Evolutionary conservation across 768 basidiomycete species (phyloP).

Genomic region (Crepidotus variabilis): DNA sequence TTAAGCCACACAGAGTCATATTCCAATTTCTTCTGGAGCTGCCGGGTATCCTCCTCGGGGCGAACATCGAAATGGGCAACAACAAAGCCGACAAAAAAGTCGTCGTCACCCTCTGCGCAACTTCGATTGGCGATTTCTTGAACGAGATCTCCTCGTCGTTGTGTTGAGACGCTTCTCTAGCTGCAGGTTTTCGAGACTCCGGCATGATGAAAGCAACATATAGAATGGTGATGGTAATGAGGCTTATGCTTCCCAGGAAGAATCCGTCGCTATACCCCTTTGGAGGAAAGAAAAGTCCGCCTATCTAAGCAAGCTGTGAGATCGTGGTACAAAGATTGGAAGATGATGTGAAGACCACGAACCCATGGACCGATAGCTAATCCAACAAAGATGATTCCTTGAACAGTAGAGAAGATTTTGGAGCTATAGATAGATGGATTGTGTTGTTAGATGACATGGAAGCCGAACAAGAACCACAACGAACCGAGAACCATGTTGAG

Average conservation of each 20-base stretch:
- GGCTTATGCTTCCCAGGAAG: conserved; percentile 41
- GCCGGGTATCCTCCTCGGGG: conserved; percentile 47
- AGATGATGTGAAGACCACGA: conserved; percentile 20
- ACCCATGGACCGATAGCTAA: conserved; percentile 78
- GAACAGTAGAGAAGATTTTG: conserved; percentile 58
- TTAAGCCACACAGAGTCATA: conserved; percentile 62
- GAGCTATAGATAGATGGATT: conserved; percentile 26
- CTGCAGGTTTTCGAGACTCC: conserved; percentile 41
- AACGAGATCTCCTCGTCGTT: conserved; percentile 18
- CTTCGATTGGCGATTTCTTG: conserved; percentile 27
- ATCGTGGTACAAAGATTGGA: neutral
- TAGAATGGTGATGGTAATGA: conserved; percentile 31
- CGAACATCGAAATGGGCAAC: conserved; percentile 66
- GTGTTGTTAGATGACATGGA: neutral
- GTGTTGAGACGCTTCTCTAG: conserved; percentile 13
- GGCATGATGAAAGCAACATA: conserved; percentile 47
- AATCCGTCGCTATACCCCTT: conserved; percentile 52
- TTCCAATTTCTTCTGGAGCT: conserved; percentile 62
- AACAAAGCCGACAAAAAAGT: conserved; percentile 44
- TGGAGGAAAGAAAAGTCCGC: conserved; percentile 52
- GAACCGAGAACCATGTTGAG: conserved; percentile 45
- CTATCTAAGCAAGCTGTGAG: conserved; percentile 26
- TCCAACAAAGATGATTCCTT: conserved; percentile 75
- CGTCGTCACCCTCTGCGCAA: conserved; percentile 19
- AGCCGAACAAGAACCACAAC: conserved; percentile 1